A percentile compares a stretch with the other conserved stretches of the same genome.
These are phyloP conservation scores for Cadophora malorum DNA, from an alignment of 2,329 filamentous ascomycete species.

Conservation along the genomic window DNA sequence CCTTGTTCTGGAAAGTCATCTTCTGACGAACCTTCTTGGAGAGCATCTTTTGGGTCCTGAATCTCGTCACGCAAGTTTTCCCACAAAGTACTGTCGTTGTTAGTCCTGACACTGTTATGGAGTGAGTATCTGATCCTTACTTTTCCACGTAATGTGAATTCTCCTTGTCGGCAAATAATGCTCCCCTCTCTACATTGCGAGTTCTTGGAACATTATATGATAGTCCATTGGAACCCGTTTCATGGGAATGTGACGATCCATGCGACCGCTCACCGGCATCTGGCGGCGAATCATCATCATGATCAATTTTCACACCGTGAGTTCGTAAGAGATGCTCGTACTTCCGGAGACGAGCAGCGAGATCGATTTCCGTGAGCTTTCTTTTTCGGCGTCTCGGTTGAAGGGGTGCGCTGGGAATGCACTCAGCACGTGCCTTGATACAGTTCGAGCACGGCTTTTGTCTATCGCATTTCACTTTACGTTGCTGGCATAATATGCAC, in stretches of 20 bases:
- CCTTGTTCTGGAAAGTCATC: conserved; percentile 43
- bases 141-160: conserved; percentile 41
- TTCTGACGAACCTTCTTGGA: conserved; percentile 41
- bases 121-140: conserved; percentile 23
- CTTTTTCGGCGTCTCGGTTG: conserved; percentile 39
- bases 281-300: conserved; percentile 30
- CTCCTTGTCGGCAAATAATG: conserved; percentile 38
- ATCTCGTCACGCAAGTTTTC: conserved; percentile 43
- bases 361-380: conserved; percentile 40
- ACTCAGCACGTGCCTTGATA: conserved; percentile 41
- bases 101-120: not conserved
- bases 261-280: not conserved
- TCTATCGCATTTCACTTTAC: conserved; percentile 43
- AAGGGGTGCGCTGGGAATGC: conserved; percentile 39
- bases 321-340: conserved; percentile 41
- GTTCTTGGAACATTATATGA: conserved; percentile 19
- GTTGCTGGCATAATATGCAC: conserved; percentile 43
- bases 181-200: conserved; percentile 25
- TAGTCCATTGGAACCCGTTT: conserved; percentile 6
- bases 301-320: conserved; percentile 41
- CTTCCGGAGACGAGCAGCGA: conserved; percentile 36
- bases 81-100: conserved; percentile 40
- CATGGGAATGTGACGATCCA: not conserved
- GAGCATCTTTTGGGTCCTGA: conserved; percentile 42
- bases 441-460: conserved; percentile 45